Base-by-base conservation (phyloP, 208 protist genomes). In the Naegleria fowleri region DNA sequence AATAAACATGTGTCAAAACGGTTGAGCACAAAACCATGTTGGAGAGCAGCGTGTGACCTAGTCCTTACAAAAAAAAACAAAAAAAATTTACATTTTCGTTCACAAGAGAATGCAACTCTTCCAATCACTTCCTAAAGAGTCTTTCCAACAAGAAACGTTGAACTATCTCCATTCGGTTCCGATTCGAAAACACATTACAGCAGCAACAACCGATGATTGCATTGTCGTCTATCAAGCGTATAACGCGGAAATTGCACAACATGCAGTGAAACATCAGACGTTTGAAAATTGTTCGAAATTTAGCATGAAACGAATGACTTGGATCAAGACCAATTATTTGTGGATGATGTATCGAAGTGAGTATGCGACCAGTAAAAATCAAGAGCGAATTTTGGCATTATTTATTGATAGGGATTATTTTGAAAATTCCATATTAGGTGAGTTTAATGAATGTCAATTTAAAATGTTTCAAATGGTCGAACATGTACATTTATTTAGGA, bases 311-410 rank as follows among this genome's bases (percentile, higher is more conserved):
- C 11, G 87, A 83, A 79, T 79, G 55, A 90, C 55, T 25, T 90
- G 87, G 87, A 79, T 90, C 5, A 90, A 90, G 48, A 5, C 87
- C 0, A 90, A 90, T 79, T 90, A 67, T 79, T 48, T 90, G 11
- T 90, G 87, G 87, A 90, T 90, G 87, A 75, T 79, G 55, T 79
- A 90, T 55, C 75, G 87, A 48, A 22, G 9, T 41, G 55, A 48
- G 15, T 90, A 33, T 52, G n/a, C 51, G 0, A 59, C 40, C 0
- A 51, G 6, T 38, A 48, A 43, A 25, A 90, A 90, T 51, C 87
- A 90, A 90, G 38, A 15, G 25, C 6, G 48, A 13, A 89, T 67
- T 25, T 40, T 89, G 25, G 86, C 86, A 41, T 5, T 89, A 0
- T 33, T 39, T 19, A 29, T 89, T 5, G 15, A 33, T 29, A 58